Conservation (phyloP, 306 rosid genomes). For the Sicyos baderoa region DNA sequence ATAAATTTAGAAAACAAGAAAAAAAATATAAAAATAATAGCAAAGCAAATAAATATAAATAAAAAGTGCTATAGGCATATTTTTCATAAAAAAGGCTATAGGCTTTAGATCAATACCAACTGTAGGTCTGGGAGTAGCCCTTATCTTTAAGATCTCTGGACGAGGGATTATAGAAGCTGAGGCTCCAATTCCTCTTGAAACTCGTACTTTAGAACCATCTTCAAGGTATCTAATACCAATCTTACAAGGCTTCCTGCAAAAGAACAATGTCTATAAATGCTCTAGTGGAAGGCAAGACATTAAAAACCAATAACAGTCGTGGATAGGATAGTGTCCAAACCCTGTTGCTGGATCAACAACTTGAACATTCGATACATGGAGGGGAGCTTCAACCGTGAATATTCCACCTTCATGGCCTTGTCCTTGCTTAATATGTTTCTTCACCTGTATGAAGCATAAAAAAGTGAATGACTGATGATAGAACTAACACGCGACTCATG, state of each 20-base stretch:
- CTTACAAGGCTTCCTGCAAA: constrained; percentile 77
- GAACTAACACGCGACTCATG: neutral
- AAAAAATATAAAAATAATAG: neutral
- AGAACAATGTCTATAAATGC: neutral
- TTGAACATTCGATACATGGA: constrained; percentile 85
- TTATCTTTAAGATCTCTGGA: constrained; percentile 81
- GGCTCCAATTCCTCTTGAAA: constrained; percentile 71
- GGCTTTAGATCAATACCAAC: constrained; percentile 41
- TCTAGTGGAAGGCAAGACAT: neutral
- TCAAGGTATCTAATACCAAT: constrained; percentile 75
- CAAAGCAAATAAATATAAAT: constrained; percentile 9
- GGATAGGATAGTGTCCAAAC: constrained; percentile 28
- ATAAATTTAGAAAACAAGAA: neutral
- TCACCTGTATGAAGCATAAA: constrained; percentile 38
- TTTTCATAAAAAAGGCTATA: neutral
- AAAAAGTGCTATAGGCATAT: neutral
- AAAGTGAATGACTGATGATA: neutral
- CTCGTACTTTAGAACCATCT: constrained; percentile 87
- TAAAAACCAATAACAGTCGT: neutral
- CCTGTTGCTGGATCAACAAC: constrained; percentile 76
- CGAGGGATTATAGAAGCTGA: constrained; percentile 83
- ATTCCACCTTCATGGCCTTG: constrained; percentile 98
- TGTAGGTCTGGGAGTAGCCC: constrained; percentile 76
- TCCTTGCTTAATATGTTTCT: constrained; percentile 93
- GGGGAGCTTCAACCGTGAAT: constrained; percentile 84